Evolutionary conservation across 352 stramenopile genomes (phyloP), one percentile per base, ranked within the genome.

Genomic region (Phytopythium boreale): DNA sequence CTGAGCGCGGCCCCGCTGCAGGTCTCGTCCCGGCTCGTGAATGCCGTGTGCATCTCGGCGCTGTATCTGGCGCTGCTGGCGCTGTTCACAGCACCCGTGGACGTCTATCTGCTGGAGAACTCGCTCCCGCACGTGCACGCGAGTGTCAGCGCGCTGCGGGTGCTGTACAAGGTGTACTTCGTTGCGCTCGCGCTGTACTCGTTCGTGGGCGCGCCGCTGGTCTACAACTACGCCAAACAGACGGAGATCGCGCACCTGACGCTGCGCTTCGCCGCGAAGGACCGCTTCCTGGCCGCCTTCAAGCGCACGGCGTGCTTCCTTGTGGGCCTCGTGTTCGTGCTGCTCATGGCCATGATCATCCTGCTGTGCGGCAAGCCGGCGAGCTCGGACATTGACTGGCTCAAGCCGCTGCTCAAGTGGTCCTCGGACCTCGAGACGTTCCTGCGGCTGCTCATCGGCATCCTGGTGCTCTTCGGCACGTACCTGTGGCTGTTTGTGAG

Each of bases 241-340:
- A 93, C 83, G 27, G 87, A 93, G 66, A 87, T 95, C 60, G 82
- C 85, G 55, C 87, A 93, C 62, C 74, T 95, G 63, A 95, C 87
- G 39, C 64, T 92, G 49, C 74, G 74, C 19, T 92, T 92, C 66
- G 75, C 72, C 2, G 64, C 76, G 6, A 70, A 66, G 29, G 69
- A 87, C 44, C 79, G 85, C 15, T 70, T 93, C 14, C 67, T 70
- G n/a, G 73, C 77, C 34, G 87, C 87, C 26, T 20, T 80, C 4
- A 93, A 93, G 67, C 82, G 87, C 55, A 95, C 87, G 15, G 55
- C 67, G 49, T 93, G 87, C 65, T 94, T 92, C 61, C 55, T 95
- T 44, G 36, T 93, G 34, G 86, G 82, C 0, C 65, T 95, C 47
- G 75, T 70, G 22, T 65, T 95, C 49, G 70, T 93, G 10, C 59